These are phyloP conservation scores for Strobilomyces dryophilus DNA, from an alignment of 768 basidiomycete genomes.

Conservation along the genomic window DNA sequence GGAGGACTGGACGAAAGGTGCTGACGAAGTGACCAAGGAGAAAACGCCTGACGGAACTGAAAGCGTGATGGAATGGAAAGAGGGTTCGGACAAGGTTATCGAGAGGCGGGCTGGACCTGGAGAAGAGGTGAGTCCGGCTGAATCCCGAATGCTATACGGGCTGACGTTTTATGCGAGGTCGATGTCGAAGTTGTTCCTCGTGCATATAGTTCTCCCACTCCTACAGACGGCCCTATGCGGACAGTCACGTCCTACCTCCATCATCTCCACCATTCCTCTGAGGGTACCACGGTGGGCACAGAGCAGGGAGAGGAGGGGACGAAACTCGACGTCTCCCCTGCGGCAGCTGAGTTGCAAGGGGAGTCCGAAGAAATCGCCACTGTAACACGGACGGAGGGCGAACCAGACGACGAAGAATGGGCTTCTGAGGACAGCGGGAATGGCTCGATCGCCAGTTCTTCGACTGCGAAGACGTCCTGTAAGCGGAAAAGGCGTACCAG, in stretches of 20 bases:
- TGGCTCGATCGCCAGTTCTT: conserved; percentile 9
- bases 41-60: conserved; percentile 43
- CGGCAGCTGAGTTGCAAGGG: conserved; percentile 12
- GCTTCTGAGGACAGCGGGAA: conserved; percentile 50
- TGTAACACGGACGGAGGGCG: conserved; percentile 8
- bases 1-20: conserved; percentile 7
- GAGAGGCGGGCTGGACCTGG: conserved; percentile 57
- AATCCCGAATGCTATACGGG: background rate
- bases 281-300: conserved; percentile 22
- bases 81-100: conserved; percentile 63
- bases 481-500: conserved; percentile 25
- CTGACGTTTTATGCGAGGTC: conserved; percentile 40
- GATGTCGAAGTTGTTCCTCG: conserved; percentile 61
- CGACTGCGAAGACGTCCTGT: conserved; percentile 1
- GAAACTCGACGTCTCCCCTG: conserved; percentile 16
- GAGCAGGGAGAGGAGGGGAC: conserved; percentile 17
- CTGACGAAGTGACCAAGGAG: conserved; percentile 23
- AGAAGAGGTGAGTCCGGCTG: conserved; percentile 54
- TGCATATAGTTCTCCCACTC: conserved; percentile 21
- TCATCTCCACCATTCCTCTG: conserved; percentile 12
- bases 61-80: conserved; percentile 54
- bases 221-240: background rate
- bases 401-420: conserved; percentile 55
- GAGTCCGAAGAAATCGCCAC: conserved; percentile 6
- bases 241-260: conserved; percentile 11